Conservation (phyloP, 495 filamentous ascomycete genomes). For the Penicillium riverlandense region DNA sequence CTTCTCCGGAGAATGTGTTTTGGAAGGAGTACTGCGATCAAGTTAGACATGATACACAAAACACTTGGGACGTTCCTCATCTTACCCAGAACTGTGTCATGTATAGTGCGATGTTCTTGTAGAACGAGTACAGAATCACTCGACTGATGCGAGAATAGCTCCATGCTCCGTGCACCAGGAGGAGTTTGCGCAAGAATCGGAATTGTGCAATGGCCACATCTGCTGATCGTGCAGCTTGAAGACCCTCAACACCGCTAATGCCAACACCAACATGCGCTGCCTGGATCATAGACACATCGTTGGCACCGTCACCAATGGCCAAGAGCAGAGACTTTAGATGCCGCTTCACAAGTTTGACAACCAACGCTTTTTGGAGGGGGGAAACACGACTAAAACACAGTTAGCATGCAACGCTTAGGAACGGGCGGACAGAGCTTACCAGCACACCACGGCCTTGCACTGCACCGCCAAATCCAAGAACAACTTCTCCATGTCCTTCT, state of each 20-base stretch:
- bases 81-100: conserved; percentile 99
- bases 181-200: conserved; percentile 87
- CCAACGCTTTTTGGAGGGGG: conserved; percentile 95
- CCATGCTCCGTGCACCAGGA: conserved; percentile 96
- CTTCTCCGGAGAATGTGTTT: conserved; percentile 95
- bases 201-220: conserved; percentile 97
- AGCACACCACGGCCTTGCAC: conserved; percentile 99
- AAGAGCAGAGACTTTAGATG: conserved; percentile 87
- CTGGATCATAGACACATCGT: conserved; percentile 99
- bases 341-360: conserved; percentile 97
- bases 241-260: conserved; percentile 95
- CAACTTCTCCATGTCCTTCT: conserved; percentile 86
- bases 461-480: conserved; percentile 90
- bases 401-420: conserved; percentile 3
- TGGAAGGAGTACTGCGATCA: conserved; percentile 77
- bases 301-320: conserved; percentile 95
- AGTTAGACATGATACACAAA: conserved; percentile 24
- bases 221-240: conserved; percentile 94
- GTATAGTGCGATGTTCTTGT: conserved; percentile 98
- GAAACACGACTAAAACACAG: conserved; percentile 66
- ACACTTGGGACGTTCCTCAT: not conserved
- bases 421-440: conserved; percentile 38
- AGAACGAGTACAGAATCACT: conserved; percentile 96
- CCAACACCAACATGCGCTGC: conserved; percentile 97
- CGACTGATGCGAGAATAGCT: conserved; percentile 95